Evolutionary conservation across 805 yeast species (phyloP).

Genomic region (Metschnikowia similis): DNA sequence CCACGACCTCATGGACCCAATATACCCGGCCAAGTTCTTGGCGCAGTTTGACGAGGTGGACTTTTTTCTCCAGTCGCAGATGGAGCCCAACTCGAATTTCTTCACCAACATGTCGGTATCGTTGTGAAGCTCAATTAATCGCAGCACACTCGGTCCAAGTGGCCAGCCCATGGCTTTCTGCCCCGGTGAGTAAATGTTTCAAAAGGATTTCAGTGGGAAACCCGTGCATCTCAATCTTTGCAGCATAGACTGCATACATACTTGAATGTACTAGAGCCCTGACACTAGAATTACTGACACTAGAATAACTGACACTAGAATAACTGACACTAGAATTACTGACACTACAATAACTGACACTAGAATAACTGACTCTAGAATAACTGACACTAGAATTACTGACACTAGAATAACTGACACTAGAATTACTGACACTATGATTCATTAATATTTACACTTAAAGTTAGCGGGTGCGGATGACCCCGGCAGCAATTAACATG

Average conservation of each 20-base stretch:
- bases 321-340: not conserved
- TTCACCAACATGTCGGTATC: not conserved
- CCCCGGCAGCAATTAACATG: conserved; percentile 92
- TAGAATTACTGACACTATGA: not conserved
- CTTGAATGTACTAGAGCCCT: too few relatives aligned
- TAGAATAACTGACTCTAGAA: not conserved
- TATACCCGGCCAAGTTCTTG: not conserved
- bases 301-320: not conserved
- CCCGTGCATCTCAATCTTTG: too few relatives aligned
- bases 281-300: not conserved
- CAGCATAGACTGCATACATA: not conserved
- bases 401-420: not conserved
- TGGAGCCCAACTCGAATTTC: not conserved
- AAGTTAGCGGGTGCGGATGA: conserved; percentile 75
- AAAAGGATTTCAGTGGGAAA: too few relatives aligned
- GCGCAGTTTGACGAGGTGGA: conserved; percentile 2
- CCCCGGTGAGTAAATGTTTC: too few relatives aligned
- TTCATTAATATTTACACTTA: not conserved
- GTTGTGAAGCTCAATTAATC: not conserved
- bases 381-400: not conserved
- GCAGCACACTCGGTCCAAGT: too few relatives aligned
- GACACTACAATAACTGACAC: not conserved
- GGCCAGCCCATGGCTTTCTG: too few relatives aligned
- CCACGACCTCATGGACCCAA: not conserved
- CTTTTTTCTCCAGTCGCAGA: not conserved